Conservation (phyloP, 805 yeast species). For the Sporopachydermia lactativora region DNA sequence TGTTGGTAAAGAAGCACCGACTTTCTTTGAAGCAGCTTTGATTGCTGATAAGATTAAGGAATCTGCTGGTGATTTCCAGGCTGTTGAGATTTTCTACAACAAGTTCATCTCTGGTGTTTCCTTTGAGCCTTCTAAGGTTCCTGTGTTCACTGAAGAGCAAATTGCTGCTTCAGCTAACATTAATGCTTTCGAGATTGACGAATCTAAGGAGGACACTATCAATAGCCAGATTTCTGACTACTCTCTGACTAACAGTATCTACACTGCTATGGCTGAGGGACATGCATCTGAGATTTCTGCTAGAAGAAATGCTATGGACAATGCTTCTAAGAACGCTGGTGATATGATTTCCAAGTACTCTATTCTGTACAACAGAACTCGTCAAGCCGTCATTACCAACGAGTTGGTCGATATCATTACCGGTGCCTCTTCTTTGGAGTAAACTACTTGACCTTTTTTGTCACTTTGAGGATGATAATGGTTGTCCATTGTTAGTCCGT, state of each 20-base stretch:
- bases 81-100: conserved; percentile 76
- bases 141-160: conserved; percentile 54
- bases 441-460: conserved; percentile 19
- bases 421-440: conserved; percentile 98
- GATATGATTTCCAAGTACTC: conserved; percentile 96
- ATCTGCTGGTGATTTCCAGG: conserved; percentile 44
- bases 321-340: conserved; percentile 98
- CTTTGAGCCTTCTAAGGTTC: conserved; percentile 66
- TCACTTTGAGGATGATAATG: no score
- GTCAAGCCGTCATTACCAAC: conserved; percentile 98
- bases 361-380: conserved; percentile 96
- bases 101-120: conserved; percentile 78
- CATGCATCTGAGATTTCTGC: conserved; percentile 97
- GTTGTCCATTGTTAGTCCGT: no score
- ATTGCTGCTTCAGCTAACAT: conserved; percentile 79
- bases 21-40: conserved; percentile 77
- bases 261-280: conserved; percentile 92
- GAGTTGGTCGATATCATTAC: conserved; percentile 99
- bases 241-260: conserved; percentile 78
- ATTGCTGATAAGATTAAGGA: conserved; percentile 77
- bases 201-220: conserved; percentile 52
- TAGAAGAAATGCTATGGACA: conserved; percentile 99
- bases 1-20: conserved; percentile 95
- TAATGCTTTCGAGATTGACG: conserved; percentile 68
- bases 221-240: conserved; percentile 51